Evolutionary conservation across 306 rosid species (phyloP).

Genomic region (Dryas octopetala): DNA sequence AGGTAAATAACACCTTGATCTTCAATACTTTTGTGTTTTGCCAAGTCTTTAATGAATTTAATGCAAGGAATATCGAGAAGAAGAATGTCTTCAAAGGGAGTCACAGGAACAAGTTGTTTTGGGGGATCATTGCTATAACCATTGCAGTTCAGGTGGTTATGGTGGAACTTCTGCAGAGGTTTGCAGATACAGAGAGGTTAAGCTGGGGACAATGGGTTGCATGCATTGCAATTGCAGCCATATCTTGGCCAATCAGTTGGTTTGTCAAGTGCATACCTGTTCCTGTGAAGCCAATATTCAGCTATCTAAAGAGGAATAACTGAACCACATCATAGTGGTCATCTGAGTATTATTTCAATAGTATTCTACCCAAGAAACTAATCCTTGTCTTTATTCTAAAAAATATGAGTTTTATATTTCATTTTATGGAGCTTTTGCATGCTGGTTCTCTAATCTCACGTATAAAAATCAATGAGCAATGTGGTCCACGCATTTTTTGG

Average conservation of each 20-base stretch:
- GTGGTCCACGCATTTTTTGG: neutral
- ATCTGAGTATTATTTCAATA: neutral
- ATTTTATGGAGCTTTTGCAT: neutral
- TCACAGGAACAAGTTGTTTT: slow-evolving; percentile 25
- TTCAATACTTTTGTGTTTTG: slow-evolving; percentile 35
- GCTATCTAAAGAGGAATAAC: neutral
- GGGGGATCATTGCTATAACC: slow-evolving; percentile 24
- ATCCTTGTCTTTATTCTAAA: neutral
- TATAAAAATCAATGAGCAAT: neutral
- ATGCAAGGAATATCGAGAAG: slow-evolving; percentile 32
- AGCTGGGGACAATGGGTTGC: slow-evolving; percentile 31
- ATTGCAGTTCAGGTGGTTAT: slow-evolving; percentile 32
- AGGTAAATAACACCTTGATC: slow-evolving; percentile 30
- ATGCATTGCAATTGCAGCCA: slow-evolving; percentile 20
- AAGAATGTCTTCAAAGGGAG: slow-evolving; percentile 31
- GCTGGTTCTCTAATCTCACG: neutral
- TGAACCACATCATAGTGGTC: neutral
- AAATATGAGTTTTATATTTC: neutral
- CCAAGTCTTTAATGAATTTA: slow-evolving; percentile 34
- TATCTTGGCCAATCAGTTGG: slow-evolving; percentile 34
- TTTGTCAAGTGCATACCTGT: slow-evolving; percentile 26
- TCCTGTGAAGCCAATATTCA: slow-evolving; percentile 8
- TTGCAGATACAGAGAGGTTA: slow-evolving; percentile 31
- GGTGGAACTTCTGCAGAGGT: slow-evolving; percentile 33
- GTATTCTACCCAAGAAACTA: neutral